phyloP scores from a whole-genome alignment of 257 asterid genomes.

The Gentiana dahurica region DNA sequence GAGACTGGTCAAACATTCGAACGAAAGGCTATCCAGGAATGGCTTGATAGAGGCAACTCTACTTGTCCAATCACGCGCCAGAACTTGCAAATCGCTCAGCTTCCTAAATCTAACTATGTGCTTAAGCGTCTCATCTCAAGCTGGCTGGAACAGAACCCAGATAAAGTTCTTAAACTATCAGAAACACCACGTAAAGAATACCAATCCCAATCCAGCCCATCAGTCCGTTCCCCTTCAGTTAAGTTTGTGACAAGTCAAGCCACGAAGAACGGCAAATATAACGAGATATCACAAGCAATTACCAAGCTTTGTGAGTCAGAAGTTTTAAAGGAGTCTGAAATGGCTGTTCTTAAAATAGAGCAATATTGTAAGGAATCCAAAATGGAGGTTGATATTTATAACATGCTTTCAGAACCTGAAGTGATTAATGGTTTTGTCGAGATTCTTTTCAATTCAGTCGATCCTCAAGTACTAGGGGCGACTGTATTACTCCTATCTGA shows the following conservation, averaged over 20 bases:
- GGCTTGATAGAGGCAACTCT: constrained; percentile 63
- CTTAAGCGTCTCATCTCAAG: constrained; percentile 69
- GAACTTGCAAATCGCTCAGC: constrained; percentile 26
- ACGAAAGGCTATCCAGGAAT: constrained; percentile 60
- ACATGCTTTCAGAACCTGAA: constrained; percentile 53
- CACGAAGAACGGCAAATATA: constrained; percentile 27
- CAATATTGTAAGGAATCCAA: constrained; percentile 29
- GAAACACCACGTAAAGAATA: constrained; percentile 8
- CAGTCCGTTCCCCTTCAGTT: constrained; percentile 23
- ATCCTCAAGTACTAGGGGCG: constrained; percentile 36
- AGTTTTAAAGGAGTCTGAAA: constrained; percentile 45
- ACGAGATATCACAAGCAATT: constrained; percentile 39
- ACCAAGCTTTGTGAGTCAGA: constrained; percentile 56
- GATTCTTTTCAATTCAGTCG: constrained; percentile 50
- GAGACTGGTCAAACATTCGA: constrained; percentile 81
- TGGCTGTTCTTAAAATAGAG: constrained; percentile 44
- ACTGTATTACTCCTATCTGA: constrained; percentile 42
- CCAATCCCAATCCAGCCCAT: constrained; percentile 12
- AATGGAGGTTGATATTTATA: constrained; percentile 20
- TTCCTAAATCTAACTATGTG: constrained; percentile 65
- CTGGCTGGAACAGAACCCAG: constrained; percentile 42
- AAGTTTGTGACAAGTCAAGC: constrained; percentile 42
- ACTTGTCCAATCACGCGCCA: constrained; percentile 79
- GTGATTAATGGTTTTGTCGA: constrained; percentile 56
- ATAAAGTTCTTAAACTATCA: constrained; percentile 9